These are phyloP conservation scores for Mycena alexandri DNA, from an alignment of 768 basidiomycete genomes.

Conservation along the genomic window DNA sequence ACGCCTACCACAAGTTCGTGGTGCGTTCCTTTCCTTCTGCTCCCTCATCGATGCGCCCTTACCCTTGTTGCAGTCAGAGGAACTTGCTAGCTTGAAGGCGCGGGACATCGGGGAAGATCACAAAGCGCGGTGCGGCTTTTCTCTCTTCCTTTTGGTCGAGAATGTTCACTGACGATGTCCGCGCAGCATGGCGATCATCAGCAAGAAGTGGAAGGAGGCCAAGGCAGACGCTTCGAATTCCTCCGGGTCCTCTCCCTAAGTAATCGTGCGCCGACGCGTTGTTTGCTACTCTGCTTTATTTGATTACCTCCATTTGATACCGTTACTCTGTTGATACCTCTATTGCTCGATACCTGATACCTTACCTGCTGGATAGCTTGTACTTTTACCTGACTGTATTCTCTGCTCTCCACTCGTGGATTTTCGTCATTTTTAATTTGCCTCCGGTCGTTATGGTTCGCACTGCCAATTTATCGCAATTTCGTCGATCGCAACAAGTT, in stretches of 20 bases:
- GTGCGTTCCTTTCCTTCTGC: conserved; percentile 43
- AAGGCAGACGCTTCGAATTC: not conserved
- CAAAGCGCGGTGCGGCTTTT: conserved; percentile 10
- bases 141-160: not conserved
- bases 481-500: no score
- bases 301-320: not conserved
- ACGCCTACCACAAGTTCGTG: conserved; percentile 84
- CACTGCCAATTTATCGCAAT: no score
- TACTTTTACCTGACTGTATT: no score
- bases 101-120: not conserved
- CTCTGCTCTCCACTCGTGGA: no score
- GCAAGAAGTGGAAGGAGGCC: not conserved
- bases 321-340: not conserved
- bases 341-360: not conserved
- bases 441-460: no score
- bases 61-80: not conserved
- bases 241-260: not conserved
- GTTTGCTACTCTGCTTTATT: not conserved
- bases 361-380: not conserved
- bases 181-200: not conserved
- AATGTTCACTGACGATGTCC: not conserved
- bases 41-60: conserved; percentile 4
- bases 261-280: not conserved
- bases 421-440: no score
- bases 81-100: conserved; percentile 6